Evolutionary conservation across 106 monocot species (phyloP).

Genomic region (Xerophyta viscosa): DNA sequence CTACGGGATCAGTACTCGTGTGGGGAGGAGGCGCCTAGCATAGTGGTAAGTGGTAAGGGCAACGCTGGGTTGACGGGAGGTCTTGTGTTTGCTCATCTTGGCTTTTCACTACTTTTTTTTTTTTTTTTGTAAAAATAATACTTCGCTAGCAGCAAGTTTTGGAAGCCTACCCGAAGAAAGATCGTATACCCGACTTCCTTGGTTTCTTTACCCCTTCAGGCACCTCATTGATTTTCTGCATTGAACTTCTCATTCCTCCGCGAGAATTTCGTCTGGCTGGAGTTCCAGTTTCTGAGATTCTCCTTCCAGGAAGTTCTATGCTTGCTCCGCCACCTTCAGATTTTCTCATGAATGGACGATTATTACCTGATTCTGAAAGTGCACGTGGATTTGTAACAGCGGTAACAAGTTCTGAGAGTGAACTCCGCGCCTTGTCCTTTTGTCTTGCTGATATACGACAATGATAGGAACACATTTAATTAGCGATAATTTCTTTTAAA

Average conservation of each 20-base stretch:
- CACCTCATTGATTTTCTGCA: slow-evolving; percentile 74
- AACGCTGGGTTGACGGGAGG: too few species aligned
- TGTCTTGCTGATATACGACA: slow-evolving; percentile 93
- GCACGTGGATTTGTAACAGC: slow-evolving; percentile 68
- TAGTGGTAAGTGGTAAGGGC: too few species aligned
- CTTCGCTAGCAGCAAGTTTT: not conserved
- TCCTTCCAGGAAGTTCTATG: slow-evolving; percentile 30
- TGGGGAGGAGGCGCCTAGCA: too few species aligned
- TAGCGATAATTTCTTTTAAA: too few species aligned
- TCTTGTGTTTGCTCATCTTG: too few species aligned
- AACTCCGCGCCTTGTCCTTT: slow-evolving; percentile 74
- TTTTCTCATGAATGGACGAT: slow-evolving; percentile 46
- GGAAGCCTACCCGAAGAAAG: slow-evolving; percentile 75
- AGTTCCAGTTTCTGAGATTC: slow-evolving; percentile 51
- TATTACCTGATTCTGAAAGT: slow-evolving; percentile 52
- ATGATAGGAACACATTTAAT: too few species aligned
- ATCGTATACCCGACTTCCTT: slow-evolving; percentile 59
- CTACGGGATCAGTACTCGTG: too few species aligned
- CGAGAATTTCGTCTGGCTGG: slow-evolving; percentile 50
- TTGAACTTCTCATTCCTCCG: slow-evolving; percentile 50
- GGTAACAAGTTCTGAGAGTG: slow-evolving; percentile 74
- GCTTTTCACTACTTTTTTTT: too few species aligned
- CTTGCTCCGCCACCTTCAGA: slow-evolving; percentile 29
- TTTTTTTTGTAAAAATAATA: not conserved
- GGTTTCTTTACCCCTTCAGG: slow-evolving; percentile 58